Evolutionary conservation across 2,329 filamentous ascomycete species (phyloP), one percentile per base, ranked within the genome.

Genomic region (Curvularia sp.): DNA sequence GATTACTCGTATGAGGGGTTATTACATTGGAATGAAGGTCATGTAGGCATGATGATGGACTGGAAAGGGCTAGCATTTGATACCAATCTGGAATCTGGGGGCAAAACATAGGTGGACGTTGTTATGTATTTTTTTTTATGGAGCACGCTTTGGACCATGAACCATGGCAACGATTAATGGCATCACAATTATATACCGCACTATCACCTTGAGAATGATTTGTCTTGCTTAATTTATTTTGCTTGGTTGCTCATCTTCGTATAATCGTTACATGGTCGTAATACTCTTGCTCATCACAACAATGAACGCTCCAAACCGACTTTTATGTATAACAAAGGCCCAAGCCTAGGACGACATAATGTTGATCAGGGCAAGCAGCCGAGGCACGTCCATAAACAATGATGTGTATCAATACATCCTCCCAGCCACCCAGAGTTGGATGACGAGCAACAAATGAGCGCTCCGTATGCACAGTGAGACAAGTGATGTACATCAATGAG

Each of bases 201-300:
- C 7, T 15, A 46, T 18, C 25, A 28, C 5, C 15, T 30, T 19
- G 3, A 18, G 4, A 19, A 10, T 4, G 5, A 2, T 4, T 48
- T 47, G 3, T 8, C 1, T 47, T 23, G 12, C 19, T 48, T 36
- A 2, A 10, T 25, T 32, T 19, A 13, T 41, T 12, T 41, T 41
- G 38, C 9, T 41, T 41, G 19, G 13, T 41, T 19, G 42, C 42
- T 38, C 27, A 8, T 43, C 45, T 55, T 55, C 53, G 28, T 55
- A 23, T 51, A 52, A 30, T 55, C 53, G 53, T 55, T 55, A 55
- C 39, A 52, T 51, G 21, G 18, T 55, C 53, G 46, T 55, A 46
- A 55, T 52, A 42, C 52, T 47, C 18, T 15, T 55, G 21, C 25
- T 25, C 34, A 15, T 53, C 23, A 13, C 36, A 49, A n/a, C 27